phyloP scores from a whole-genome alignment of 495 filamentous ascomycete species.

The Podospora pseudoanserina region DNA sequence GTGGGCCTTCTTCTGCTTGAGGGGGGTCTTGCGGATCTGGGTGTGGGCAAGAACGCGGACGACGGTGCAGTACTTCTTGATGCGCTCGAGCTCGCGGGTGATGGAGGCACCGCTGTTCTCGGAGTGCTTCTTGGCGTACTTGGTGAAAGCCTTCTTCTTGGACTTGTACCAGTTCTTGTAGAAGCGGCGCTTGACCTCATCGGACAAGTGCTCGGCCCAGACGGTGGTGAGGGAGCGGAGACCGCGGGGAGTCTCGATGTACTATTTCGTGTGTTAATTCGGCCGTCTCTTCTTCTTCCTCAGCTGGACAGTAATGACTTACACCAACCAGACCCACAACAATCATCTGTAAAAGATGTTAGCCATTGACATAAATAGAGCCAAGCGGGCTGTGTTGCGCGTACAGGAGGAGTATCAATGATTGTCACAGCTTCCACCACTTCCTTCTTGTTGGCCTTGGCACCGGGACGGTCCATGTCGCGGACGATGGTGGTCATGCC shows the following conservation, averaged over 20 bases:
- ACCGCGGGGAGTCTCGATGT: slow-evolving; percentile 99
- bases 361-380: slow-evolving; percentile 54
- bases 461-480: slow-evolving; percentile 98
- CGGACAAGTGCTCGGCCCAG: slow-evolving; percentile 98
- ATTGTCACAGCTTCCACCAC: slow-evolving; percentile 98
- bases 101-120: slow-evolving; percentile 83
- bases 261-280: slow-evolving; percentile 40
- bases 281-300: slow-evolving; percentile 13
- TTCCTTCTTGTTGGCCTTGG: slow-evolving; percentile 99
- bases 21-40: slow-evolving; percentile 96
- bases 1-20: slow-evolving; percentile 99
- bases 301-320: slow-evolving; percentile 37
- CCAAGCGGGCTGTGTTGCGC: slow-evolving; percentile 66
- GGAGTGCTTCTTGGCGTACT: slow-evolving; percentile 99
- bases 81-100: slow-evolving; percentile 95
- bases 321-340: slow-evolving; percentile 95
- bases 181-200: slow-evolving; percentile 99
- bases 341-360: slow-evolving; percentile 78
- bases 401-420: slow-evolving; percentile 99
- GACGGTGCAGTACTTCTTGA: slow-evolving; percentile 99
- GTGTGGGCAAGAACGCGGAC: slow-evolving; percentile 99
- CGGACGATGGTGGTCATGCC: slow-evolving; percentile 99
- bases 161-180: slow-evolving; percentile 99
- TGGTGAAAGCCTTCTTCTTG: slow-evolving; percentile 99
- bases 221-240: slow-evolving; percentile 98